These are phyloP conservation scores for Sisymbrium altissimum DNA, from an alignment of 345 rosid genomes.

Conservation along the genomic window DNA sequence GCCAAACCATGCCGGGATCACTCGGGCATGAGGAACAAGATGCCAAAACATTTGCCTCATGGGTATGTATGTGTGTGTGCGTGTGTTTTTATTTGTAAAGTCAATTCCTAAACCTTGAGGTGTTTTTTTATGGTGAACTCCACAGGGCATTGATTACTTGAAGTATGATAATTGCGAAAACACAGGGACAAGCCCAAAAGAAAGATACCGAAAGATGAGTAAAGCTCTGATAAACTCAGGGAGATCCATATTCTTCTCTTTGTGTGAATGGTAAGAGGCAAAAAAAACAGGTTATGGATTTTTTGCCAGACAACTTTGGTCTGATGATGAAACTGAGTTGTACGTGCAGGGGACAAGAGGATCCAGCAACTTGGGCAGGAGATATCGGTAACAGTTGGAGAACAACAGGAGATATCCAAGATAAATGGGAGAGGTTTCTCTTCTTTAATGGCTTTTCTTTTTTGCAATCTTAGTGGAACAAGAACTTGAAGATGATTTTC, in stretches of 20 bases:
- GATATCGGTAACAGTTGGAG: conserved; percentile 92
- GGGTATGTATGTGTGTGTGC: conserved; percentile 46
- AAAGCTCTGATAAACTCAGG: conserved; percentile 63
- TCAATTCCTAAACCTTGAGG: neutral
- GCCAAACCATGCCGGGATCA: conserved; percentile 87
- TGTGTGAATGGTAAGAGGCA: conserved; percentile 76
- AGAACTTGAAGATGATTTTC: neutral
- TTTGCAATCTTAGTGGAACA: neutral
- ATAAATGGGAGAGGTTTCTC: conserved; percentile 64
- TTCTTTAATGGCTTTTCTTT: neutral
- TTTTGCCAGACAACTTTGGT: neutral
- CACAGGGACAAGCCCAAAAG: conserved; percentile 58
- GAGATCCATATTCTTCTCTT: conserved; percentile 74
- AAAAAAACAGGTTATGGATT: neutral
- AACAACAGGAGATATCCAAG: conserved; percentile 74
- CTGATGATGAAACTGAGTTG: conserved; percentile 6
- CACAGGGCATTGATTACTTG: conserved; percentile 81
- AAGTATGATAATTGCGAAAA: conserved; percentile 86
- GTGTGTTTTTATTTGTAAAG: neutral
- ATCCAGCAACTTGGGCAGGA: conserved; percentile 90
- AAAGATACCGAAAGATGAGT: conserved; percentile 70
- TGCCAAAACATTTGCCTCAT: conserved; percentile 81
- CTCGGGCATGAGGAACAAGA: conserved; percentile 87
- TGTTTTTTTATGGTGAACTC: neutral
- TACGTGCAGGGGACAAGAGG: conserved; percentile 64